Evolutionary conservation across 176 grass and related monocot species (phyloP), one percentile per base, ranked within the genome.

Genomic region (Typha latifolia): DNA sequence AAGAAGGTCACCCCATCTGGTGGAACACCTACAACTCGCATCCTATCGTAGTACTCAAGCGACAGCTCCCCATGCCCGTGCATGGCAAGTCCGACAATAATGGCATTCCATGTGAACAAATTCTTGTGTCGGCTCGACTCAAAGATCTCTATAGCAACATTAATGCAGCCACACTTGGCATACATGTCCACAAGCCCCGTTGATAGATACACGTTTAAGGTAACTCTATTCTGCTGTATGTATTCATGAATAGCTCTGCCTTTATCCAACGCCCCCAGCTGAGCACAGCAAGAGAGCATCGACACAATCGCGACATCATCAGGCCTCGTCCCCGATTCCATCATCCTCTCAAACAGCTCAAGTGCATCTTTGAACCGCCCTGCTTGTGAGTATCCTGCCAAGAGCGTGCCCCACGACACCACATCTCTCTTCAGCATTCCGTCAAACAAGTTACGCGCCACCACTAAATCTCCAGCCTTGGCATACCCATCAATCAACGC

Each of bases 161-260:
- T 59, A 12, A 84, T 70, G 48, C 81, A 48, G 8, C 88, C 88
- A 5, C 88, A 84, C 71, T 91, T 87, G 0, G 81, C 71, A 5
- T 91, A 91, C 64, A 91, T 69, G 34, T 84, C 78, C 2, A 91
- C 84, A 0, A 91, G 74, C 0, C 78, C 84, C 16, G 81, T 91
- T 14, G 26, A 75, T 31, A 87, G 24, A 66, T 76, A 87, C 50
- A 86, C 78, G 14, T 79, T 87, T 0, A 79, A 78, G 2, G 15
- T 53, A 5, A 59, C 29, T 66, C 78, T 81, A 51, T 56, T 79
- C 29, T 12, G 71, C 68, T 14, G 75, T 3, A 91, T 64, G 26
- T 87, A 84, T 51, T 81, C 51, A 4, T 91, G 84, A 71, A 87
- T 79, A 49, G 70, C 68, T 47, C 14, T 47, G 22, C 88, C 84